Evolutionary conservation across 2,329 filamentous ascomycete species (phyloP).

Genomic region (Trichoderma endophyticum): DNA sequence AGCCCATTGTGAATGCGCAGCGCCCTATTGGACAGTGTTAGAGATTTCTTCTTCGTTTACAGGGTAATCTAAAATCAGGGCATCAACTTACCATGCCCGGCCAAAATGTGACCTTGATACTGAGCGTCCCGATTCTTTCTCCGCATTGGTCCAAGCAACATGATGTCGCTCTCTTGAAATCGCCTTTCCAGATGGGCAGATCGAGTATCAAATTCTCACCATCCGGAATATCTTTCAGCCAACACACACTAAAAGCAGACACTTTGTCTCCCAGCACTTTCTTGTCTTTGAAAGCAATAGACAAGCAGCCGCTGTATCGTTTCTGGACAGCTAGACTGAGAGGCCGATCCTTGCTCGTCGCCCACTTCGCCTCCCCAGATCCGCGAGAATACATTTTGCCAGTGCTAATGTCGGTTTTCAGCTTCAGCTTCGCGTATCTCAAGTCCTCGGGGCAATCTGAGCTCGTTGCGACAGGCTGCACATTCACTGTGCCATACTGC

Average conservation of each 20-base stretch:
- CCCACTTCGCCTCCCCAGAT: slow-evolving; percentile 50
- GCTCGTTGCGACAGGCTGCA: slow-evolving; percentile 49
- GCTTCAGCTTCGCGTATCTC: slow-evolving; percentile 49
- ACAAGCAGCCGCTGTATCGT: slow-evolving; percentile 54
- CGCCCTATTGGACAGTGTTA: slow-evolving; percentile 27
- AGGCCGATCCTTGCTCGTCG: slow-evolving; percentile 43
- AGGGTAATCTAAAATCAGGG: neutral
- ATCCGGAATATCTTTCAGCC: slow-evolving; percentile 67
- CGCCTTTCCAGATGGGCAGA: slow-evolving; percentile 64
- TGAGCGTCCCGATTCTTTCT: slow-evolving; percentile 45
- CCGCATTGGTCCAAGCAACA: slow-evolving; percentile 44
- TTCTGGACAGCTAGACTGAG: slow-evolving; percentile 55
- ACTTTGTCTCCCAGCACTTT: slow-evolving; percentile 27
- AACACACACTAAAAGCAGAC: slow-evolving; percentile 61
- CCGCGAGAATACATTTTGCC: slow-evolving; percentile 54
- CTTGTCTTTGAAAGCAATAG: slow-evolving; percentile 51
- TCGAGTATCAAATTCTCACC: slow-evolving; percentile 59
- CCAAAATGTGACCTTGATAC: slow-evolving; percentile 37
- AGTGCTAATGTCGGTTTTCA: slow-evolving; percentile 55
- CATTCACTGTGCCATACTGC: slow-evolving; percentile 68
- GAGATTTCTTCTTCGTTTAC: neutral
- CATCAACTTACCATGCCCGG: slow-evolving; percentile 33
- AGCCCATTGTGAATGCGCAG: slow-evolving; percentile 37
- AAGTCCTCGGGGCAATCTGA: slow-evolving; percentile 47
- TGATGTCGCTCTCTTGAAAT: slow-evolving; percentile 45